These are phyloP conservation scores for Trichophyton simii DNA, from an alignment of 2,329 filamentous ascomycete genomes.

Conservation along the genomic window DNA sequence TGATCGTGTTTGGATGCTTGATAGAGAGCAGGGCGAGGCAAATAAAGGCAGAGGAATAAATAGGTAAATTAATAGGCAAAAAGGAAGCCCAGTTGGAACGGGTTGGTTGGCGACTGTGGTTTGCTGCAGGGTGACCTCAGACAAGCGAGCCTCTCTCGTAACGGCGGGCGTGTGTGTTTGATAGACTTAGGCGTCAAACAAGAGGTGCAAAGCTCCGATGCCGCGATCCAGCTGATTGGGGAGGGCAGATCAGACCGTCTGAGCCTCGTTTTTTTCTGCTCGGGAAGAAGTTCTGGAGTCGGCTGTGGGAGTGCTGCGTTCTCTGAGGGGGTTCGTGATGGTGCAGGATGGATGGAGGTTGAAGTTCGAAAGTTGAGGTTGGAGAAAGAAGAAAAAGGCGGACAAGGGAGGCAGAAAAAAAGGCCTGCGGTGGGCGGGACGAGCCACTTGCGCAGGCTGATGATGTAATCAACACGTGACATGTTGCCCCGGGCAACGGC, in stretches of 20 bases:
- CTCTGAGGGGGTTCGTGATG: neutral
- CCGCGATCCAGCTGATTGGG: neutral
- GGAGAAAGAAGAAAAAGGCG: neutral
- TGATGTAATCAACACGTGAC: neutral
- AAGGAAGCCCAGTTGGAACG: neutral
- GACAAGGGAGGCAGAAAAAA: neutral
- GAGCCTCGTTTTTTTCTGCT: neutral
- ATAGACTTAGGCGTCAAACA: neutral
- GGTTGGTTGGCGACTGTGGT: neutral
- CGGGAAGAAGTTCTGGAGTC: neutral
- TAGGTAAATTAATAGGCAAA: too few relatives aligned
- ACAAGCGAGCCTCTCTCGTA: neutral
- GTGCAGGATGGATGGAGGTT: neutral
- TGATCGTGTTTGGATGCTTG: slow-evolving; percentile 18
- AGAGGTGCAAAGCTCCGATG: neutral
- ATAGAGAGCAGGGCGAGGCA: neutral
- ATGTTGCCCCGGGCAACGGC: neutral
- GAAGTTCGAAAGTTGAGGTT: neutral
- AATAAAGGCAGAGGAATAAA: too few relatives aligned
- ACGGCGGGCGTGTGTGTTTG: neutral
- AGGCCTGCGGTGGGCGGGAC: neutral
- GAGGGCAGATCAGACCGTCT: too few relatives aligned
- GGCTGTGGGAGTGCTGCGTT: neutral
- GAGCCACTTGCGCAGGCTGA: neutral
- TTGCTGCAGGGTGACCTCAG: slow-evolving; percentile 2